Evolutionary conservation across 1,139 yeast species (phyloP), one percentile per base, ranked within the genome.

Genomic region (Suhomyces chickasaworum): DNA sequence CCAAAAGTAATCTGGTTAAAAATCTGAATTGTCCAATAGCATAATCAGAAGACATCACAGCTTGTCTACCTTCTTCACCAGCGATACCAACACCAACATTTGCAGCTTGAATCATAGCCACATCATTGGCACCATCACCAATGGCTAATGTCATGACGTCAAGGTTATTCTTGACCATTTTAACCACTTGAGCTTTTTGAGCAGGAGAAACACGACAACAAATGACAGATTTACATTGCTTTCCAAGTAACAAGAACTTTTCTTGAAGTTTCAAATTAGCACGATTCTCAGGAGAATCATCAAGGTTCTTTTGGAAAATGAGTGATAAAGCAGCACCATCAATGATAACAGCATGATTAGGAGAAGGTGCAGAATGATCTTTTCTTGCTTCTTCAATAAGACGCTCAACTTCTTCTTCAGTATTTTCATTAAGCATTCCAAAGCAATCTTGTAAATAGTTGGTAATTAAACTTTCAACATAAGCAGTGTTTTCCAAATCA

Each of bases 121-220:
- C 86, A 62, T 81, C 86, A 58, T 81, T 81, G 18, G 86, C 84
- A 51, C 86, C 86, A 63, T 81, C 86, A 33, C 86, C 86, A 56
- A 81, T 78, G 0, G 86, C 86, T 49, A 81, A 69, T 1, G 86
- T 81, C 83, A 81, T 80, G n/a, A 75, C 86, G 30, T 70, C 61
- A 45, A 81, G 71, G 23, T 67, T 67, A 27, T 69, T 62, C 54
- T 80, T 81, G 4, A 81, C 86, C 60, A 78, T 63, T 46, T 63
- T 69, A 18, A 81, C 85, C 47, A 81, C 81, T 48, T 68, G 70
- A 2, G 86, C 86, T 59, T 81, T 81, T 59, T 81, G 86, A 9
- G 84, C 70, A 12, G 86, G 86, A 5, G 86, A 81, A 34, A 81
- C 86, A 57, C 86, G 74, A 58, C 86, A 81, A 61, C 86, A 81